These are phyloP conservation scores for Botrytis medusae DNA, from an alignment of 2,329 filamentous ascomycete species.

Conservation along the genomic window DNA sequence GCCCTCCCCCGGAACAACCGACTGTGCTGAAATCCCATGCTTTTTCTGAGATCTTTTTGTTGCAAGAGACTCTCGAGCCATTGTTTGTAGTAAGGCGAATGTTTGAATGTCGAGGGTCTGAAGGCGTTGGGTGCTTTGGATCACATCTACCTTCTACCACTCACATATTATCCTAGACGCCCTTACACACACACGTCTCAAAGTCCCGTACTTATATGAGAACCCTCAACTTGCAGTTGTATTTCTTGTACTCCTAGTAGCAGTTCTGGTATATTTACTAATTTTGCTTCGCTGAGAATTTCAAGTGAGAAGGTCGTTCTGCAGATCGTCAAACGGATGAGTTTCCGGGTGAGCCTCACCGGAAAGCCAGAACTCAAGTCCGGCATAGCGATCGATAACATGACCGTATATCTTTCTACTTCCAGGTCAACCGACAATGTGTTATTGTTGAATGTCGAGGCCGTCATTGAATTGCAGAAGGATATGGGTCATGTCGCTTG, in stretches of 20 bases:
- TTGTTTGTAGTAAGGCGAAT: not conserved
- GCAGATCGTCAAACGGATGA: not conserved
- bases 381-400: not conserved
- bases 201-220: not conserved
- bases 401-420: not conserved
- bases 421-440: not conserved
- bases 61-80: not conserved
- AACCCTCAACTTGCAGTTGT: not conserved
- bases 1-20: not conserved
- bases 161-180: not conserved
- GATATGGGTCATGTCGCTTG: not conserved
- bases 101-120: not conserved
- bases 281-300: not conserved
- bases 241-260: not conserved
- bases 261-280: not conserved
- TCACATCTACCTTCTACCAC: not conserved
- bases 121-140: not conserved
- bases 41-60: not conserved
- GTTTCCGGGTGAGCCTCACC: not conserved
- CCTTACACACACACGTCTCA: not conserved
- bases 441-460: too few relatives aligned
- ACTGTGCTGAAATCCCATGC: not conserved
- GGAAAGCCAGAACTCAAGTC: not conserved
- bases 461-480: not conserved
- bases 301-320: not conserved